phyloP scores from a whole-genome alignment of 2,329 filamentous ascomycete species.

The Botrytis paeoniae region DNA sequence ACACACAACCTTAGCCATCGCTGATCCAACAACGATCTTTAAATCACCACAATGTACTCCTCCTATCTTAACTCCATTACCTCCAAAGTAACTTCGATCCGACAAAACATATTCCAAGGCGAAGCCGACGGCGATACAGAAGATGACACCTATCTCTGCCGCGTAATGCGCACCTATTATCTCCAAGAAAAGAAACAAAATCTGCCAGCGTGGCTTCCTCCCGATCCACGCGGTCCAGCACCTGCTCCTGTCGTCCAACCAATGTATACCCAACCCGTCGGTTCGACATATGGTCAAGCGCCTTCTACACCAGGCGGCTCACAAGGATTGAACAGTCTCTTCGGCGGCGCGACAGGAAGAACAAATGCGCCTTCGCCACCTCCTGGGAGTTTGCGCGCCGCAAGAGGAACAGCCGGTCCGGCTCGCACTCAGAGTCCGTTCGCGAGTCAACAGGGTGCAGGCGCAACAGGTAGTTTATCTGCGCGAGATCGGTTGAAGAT shows the following conservation, averaged over 20 bases:
- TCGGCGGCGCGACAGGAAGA: constrained; percentile 39
- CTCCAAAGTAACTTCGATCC: constrained; percentile 59
- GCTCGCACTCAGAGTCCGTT: neutral
- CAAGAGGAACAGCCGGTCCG: neutral
- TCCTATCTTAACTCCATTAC: constrained; percentile 65
- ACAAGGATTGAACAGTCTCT: constrained; percentile 43
- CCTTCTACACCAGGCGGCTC: constrained; percentile 29
- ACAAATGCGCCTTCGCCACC: constrained; percentile 17
- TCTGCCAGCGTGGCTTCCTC: constrained; percentile 83
- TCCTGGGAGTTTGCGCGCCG: constrained; percentile 12
- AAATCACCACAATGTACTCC: constrained; percentile 66
- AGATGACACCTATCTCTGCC: constrained; percentile 92
- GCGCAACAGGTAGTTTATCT: neutral
- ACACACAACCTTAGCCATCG: neutral
- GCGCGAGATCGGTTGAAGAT: constrained; percentile 83
- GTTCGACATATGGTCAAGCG: constrained; percentile 52
- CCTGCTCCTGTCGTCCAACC: constrained; percentile 44
- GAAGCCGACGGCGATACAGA: constrained; percentile 71
- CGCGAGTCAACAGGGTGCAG: neutral
- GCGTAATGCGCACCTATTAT: constrained; percentile 91
- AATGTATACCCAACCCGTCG: constrained; percentile 50
- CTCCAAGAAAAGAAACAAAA: constrained; percentile 72
- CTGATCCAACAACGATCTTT: neutral
- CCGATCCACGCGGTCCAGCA: constrained; percentile 72
- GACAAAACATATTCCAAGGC: constrained; percentile 66